These are phyloP conservation scores for Kuraishia borneana DNA, from an alignment of 805 yeast genomes.

Conservation along the genomic window DNA sequence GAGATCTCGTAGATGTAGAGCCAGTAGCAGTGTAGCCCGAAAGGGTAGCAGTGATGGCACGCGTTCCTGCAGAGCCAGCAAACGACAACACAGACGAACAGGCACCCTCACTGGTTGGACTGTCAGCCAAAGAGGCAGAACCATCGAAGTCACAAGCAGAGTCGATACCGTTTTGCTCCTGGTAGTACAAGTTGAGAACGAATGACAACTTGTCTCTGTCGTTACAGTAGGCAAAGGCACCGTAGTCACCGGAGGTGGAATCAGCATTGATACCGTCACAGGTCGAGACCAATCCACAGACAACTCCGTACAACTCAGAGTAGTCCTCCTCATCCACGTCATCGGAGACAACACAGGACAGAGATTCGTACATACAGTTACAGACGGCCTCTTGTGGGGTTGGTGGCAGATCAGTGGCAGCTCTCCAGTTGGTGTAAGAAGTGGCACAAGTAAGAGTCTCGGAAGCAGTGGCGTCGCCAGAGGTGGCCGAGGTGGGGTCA, in stretches of 20 bases:
- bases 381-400: slow-evolving; percentile 59
- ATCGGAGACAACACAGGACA: slow-evolving; percentile 48
- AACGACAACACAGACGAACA: slow-evolving; percentile 47
- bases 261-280: slow-evolving; percentile 54
- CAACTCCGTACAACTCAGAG: slow-evolving; percentile 40
- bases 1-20: slow-evolving; percentile 12
- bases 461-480: slow-evolving; percentile 26
- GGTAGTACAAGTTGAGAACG: slow-evolving; percentile 55
- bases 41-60: slow-evolving; percentile 31
- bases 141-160: slow-evolving; percentile 63
- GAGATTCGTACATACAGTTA: slow-evolving; percentile 46
- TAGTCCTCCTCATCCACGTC: slow-evolving; percentile 47
- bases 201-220: slow-evolving; percentile 55
- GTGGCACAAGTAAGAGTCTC: slow-evolving; percentile 41
- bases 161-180: slow-evolving; percentile 25
- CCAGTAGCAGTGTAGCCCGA: slow-evolving; percentile 15
- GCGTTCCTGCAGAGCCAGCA: slow-evolving; percentile 66
- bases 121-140: slow-evolving; percentile 40
- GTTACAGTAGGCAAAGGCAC: slow-evolving; percentile 64
- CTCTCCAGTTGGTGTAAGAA: slow-evolving; percentile 45
- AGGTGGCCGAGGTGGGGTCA: slow-evolving; percentile 38
- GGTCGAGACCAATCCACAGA: slow-evolving; percentile 41
- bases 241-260: slow-evolving; percentile 59
- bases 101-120: slow-evolving; percentile 36
- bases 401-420: slow-evolving; percentile 64